phyloP scores from a whole-genome alignment of 345 rosid genomes.

The Angophora floribunda region DNA sequence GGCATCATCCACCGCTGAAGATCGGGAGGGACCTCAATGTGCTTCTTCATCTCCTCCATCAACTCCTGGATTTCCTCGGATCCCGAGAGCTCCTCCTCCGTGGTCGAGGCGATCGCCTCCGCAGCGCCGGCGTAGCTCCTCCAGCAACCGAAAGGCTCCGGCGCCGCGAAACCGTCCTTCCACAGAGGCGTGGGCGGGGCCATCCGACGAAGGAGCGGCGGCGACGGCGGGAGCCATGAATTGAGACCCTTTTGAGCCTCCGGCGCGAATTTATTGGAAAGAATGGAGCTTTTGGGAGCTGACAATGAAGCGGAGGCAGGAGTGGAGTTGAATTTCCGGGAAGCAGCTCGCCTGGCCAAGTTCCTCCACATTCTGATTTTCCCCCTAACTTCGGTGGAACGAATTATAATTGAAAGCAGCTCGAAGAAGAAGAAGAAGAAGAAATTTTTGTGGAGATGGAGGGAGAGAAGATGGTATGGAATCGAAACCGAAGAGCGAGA shows the following conservation, averaged over 20 bases:
- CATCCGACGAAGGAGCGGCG: background rate
- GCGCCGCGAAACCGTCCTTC: background rate
- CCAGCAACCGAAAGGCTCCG: background rate
- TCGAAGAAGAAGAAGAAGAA: background rate
- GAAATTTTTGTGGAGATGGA: background rate
- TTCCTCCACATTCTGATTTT: conserved; percentile 56
- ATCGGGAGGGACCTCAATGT: conserved; percentile 11
- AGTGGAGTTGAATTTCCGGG: conserved; percentile 17
- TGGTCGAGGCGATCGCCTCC: conserved; percentile 19
- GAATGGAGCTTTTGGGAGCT: background rate
- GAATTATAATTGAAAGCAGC: background rate
- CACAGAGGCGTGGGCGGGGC: background rate
- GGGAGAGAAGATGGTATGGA: background rate
- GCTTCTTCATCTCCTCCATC: conserved; percentile 27
- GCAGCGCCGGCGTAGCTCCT: conserved; percentile 50
- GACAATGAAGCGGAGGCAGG: background rate
- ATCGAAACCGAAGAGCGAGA: background rate
- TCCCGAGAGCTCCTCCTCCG: conserved; percentile 27
- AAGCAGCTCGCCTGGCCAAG: conserved; percentile 37
- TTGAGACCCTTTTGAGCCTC: background rate
- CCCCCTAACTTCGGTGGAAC: background rate
- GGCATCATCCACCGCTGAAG: background rate
- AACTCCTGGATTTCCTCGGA: conserved; percentile 58
- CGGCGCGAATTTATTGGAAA: conserved; percentile 2
- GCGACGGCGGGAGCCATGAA: background rate